Base-by-base conservation (phyloP, 192 early-diverging fungal species). In the Umbelopsis ramanniana region DNA sequence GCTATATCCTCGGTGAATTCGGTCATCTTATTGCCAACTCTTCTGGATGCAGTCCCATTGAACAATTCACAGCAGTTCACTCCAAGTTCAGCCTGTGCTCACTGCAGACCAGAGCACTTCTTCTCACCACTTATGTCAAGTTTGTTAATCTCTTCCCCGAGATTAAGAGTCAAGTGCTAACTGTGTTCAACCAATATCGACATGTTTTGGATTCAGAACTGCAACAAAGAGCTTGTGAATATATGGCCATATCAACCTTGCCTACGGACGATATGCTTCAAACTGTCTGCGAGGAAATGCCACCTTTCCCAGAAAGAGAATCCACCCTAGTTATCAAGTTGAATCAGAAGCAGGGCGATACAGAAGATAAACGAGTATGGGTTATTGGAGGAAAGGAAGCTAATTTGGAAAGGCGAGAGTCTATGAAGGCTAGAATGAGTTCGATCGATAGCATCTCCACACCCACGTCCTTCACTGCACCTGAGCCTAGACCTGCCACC, bases 81-180 rank as follows among this genome's bases (percentile, higher is more conserved):
- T 85, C 93, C 24, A 96, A 97, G 48, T 96, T 98, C 85, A 82
- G 87, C 2, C 81, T 94, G 6, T 93, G 89, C 70, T 91, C 95
- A 26, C 81, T 88, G 23, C 75, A 86, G 0, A 97, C 96, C 6
- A 87, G 95, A 2, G 92, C 93, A 4, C 81, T 98, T 46, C 82
- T 98, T 19, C 79, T 99, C 48, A 93, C 97, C 14, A 95, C 97
- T 0, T 95, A 96, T 68, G 86, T 95, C 78, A 99, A 99, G 78
- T 97, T 98, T 70, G 86, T 93, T 66, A 99, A 99, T 79, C 78
- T 99, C 52, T 99, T 99, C 75, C 98, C 98, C 2, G 98, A 99
- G 79, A 96, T 98, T 79, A 96, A 96, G 72, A 90, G 88, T 10
- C 88, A 95, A 40, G 89, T 98, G 48, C 70, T 97, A 52, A 80